Percentiles rank a stretch among this genome's conserved stretches.
These are phyloP conservation scores for Venturia asperata DNA, from an alignment of 2,329 filamentous ascomycete species.

Conservation along the genomic window DNA sequence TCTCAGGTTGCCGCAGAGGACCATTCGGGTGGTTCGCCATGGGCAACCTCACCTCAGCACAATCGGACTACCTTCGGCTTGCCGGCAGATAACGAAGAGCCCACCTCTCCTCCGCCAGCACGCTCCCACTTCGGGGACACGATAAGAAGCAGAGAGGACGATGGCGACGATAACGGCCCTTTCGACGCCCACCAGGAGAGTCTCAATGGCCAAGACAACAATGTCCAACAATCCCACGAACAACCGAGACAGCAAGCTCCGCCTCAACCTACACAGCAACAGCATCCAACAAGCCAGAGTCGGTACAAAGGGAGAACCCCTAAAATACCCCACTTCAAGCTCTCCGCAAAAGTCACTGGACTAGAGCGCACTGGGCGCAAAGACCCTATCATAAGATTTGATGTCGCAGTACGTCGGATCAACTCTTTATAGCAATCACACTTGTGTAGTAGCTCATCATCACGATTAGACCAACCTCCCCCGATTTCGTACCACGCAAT, in stretches of 20 bases:
- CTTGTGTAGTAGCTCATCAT: background rate
- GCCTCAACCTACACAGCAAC: constrained; percentile 27
- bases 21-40: constrained; percentile 55
- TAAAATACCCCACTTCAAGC: constrained; percentile 59
- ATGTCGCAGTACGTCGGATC: constrained; percentile 73
- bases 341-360: constrained; percentile 91
- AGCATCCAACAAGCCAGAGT: constrained; percentile 26
- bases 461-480: constrained; percentile 85
- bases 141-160: constrained; percentile 23
- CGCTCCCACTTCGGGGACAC: constrained; percentile 35
- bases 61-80: constrained; percentile 38
- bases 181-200: constrained; percentile 2
- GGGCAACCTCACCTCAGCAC: constrained; percentile 53
- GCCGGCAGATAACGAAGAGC: constrained; percentile 9
- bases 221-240: constrained; percentile 11
- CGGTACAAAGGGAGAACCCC: constrained; percentile 28
- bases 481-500: constrained; percentile 94
- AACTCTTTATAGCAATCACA: background rate
- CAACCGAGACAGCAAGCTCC: constrained; percentile 31
- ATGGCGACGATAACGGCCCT: background rate
- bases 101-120: constrained; percentile 32
- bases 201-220: constrained; percentile 20
- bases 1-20: constrained; percentile 52
- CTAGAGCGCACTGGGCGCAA: constrained; percentile 91
- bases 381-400: constrained; percentile 88